phyloP scores from a whole-genome alignment of 768 basidiomycete species.

The Leccinellum albellum region DNA sequence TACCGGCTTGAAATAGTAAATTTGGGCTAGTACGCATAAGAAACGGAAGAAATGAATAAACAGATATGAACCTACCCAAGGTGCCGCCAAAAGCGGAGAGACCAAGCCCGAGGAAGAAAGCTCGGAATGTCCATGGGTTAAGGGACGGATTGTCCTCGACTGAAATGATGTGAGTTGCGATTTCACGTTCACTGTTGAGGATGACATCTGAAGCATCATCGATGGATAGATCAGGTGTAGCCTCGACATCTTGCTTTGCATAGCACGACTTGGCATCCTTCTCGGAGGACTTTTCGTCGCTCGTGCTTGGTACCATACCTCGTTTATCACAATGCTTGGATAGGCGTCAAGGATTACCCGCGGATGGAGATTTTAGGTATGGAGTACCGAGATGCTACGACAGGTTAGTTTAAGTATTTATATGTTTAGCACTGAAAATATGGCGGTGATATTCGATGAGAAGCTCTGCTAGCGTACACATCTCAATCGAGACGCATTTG shows the following conservation, averaged over 20 bases:
- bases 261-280: constrained; percentile 13
- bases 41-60: background rate
- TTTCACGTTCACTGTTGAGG: constrained; percentile 42
- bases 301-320: background rate
- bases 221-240: background rate
- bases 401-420: background rate
- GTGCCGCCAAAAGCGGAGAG: background rate
- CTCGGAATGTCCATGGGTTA: background rate
- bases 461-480: background rate
- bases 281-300: constrained; percentile 4
- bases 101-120: background rate
- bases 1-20: constrained; percentile 61
- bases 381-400: background rate
- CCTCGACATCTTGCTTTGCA: constrained; percentile 33
- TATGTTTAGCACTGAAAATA: background rate
- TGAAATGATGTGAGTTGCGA: constrained; percentile 40
- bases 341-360: background rate
- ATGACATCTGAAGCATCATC: constrained; percentile 13
- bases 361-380: background rate
- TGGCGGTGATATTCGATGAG: background rate
- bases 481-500: background rate
- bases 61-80: background rate
- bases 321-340: background rate
- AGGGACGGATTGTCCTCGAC: constrained; percentile 1
- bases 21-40: constrained; percentile 39